Evolutionary conservation across 176 grass and related monocot genomes (phyloP).

Genomic region (Themeda triandra): DNA sequence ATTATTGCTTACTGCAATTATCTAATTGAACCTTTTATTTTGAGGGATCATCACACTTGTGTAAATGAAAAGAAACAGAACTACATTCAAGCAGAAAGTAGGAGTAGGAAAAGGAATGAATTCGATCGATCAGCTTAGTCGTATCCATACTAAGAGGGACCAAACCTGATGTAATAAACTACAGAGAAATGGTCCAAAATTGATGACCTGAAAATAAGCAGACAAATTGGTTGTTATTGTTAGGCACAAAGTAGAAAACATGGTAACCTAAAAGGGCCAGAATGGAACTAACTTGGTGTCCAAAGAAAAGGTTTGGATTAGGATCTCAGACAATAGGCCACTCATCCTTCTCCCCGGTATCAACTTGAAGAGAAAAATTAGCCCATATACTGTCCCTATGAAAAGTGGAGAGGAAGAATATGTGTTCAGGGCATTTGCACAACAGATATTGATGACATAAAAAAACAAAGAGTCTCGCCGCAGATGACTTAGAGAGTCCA

Average conservation of each 20-base stretch:
- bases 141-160: no score
- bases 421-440: not conserved
- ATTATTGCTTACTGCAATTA: no score
- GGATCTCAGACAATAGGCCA: slow-evolving; percentile 47
- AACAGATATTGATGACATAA: not conserved
- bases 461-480: slow-evolving; percentile 35
- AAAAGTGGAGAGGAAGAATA: not conserved
- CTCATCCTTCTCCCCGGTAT: slow-evolving; percentile 72
- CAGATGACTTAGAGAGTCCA: slow-evolving; percentile 73
- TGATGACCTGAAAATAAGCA: slow-evolving; percentile 68
- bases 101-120: no score
- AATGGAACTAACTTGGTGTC: slow-evolving; percentile 48
- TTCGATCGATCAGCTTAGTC: no score
- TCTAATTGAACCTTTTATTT: no score
- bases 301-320: slow-evolving; percentile 80
- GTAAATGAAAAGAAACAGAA: no score
- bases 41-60: no score
- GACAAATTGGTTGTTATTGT: slow-evolving; percentile 3
- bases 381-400: slow-evolving; percentile 84
- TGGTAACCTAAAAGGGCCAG: not conserved
- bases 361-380: slow-evolving; percentile 99
- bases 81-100: no score
- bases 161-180: no score
- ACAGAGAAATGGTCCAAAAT: no score
- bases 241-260: not conserved